A percentile compares a stretch with the other conserved stretches of the same genome.
These are phyloP conservation scores for Fraxinus albicans DNA, from an alignment of 305 asterid genomes.

Conservation along the genomic window DNA sequence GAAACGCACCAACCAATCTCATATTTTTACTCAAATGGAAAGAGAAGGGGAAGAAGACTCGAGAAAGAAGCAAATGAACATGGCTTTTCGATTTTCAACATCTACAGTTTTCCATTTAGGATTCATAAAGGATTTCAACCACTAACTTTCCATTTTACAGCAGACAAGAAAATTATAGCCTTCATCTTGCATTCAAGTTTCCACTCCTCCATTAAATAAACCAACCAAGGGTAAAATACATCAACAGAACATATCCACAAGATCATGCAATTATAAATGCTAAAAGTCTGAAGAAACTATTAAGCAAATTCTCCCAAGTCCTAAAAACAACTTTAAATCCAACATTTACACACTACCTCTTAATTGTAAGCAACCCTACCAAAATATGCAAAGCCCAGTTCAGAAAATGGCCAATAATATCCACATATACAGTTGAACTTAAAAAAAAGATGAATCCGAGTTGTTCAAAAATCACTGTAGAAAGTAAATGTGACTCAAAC, in stretches of 20 bases:
- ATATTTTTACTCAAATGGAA: background rate
- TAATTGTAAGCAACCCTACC: background rate
- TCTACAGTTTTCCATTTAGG: constrained; percentile 7
- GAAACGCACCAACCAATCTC: too few relatives aligned
- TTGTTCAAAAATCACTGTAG: constrained; percentile 12
- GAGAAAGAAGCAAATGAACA: background rate
- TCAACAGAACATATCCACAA: background rate
- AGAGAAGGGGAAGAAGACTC: background rate
- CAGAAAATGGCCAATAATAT: constrained; percentile 19
- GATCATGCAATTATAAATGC: background rate
- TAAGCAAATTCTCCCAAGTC: background rate
- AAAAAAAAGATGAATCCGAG: background rate
- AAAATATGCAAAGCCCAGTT: constrained; percentile 15
- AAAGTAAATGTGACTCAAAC: constrained; percentile 16
- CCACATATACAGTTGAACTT: background rate
- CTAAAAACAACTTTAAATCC: background rate
- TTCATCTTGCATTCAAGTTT: background rate
- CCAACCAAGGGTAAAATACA: background rate
- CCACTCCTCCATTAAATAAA: background rate
- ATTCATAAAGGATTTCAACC: background rate
- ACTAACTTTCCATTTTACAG: background rate
- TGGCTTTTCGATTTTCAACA: background rate
- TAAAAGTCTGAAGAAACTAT: background rate
- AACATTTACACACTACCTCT: constrained; percentile 25
- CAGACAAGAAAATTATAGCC: background rate